Evolutionary conservation across 805 yeast species (phyloP), one percentile per base, ranked within the genome.

Genomic region (Candida hungchunana): DNA sequence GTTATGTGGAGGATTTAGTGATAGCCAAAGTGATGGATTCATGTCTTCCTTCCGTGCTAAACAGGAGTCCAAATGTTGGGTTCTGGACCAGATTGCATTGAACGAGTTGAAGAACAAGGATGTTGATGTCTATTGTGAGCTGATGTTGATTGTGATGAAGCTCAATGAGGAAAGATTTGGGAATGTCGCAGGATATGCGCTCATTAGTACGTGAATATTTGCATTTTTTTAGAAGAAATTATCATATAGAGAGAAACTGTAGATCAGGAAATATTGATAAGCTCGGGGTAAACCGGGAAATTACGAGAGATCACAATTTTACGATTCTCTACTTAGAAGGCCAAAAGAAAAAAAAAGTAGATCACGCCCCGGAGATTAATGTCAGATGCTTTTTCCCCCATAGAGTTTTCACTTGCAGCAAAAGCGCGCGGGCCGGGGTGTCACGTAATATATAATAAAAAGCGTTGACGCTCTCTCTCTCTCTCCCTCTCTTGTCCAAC

Each of bases 141-240:
- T 88, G 26, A 56, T 77, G 31, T 63, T 67, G 29, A 73, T 87
- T 21, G 75, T 80, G 20, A 63, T 82, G 43, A 71, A 76, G 31
- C 60, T 88, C 34, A 67, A 77, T 23, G 78, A 80, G 39, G 87
- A 77, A 49, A 65, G 96, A 44, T 81, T 82, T 48, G 85, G 79
- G 42, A 75, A 84, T 18, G 64, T 87, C 46, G 73, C 90, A 4
- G 86, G 93, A 3, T 85, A 83, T 54, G 71, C 88, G 17, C 65
- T 85, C 33, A 77, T 86, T 4, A 68, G 84, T 27, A 69, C 78
- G 1, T 44, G 28, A 37, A 20, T 20, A 11, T 8, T 11, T 20
- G 23, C 11, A 11, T 8, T 20, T 20, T 20, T 8, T 20, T 8
- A 20, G 11, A 20, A 20, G 11, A 11, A 11, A 8, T 20, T 11